Evolutionary conservation across 176 grass and related monocot genomes (phyloP).

Genomic region (Phoenix roebelenii): DNA sequence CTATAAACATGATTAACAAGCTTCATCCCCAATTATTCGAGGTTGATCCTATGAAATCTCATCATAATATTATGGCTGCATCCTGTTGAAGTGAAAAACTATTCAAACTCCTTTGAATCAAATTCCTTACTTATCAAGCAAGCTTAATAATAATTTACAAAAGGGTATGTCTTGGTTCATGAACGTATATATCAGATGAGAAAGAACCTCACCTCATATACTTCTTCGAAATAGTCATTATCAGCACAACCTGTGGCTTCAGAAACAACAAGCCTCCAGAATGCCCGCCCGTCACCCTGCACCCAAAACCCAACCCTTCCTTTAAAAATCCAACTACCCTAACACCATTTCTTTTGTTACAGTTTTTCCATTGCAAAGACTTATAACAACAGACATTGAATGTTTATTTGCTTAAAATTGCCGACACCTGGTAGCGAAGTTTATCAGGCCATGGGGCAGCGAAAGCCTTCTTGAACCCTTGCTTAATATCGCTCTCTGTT

Average conservation of each 20-base stretch:
- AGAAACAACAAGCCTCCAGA: conserved; percentile 72
- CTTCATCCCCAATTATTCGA: too few species aligned
- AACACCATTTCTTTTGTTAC: background rate
- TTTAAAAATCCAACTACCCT: background rate
- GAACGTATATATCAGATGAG: background rate
- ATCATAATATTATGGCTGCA: too few species aligned
- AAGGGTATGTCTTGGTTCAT: too few species aligned
- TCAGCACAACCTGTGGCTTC: conserved; percentile 58
- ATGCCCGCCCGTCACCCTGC: conserved; percentile 71
- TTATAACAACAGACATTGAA: too few species aligned
- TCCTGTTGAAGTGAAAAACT: too few species aligned
- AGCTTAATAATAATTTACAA: too few species aligned
- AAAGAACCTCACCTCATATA: conserved; percentile 46
- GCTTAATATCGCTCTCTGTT: conserved; percentile 39
- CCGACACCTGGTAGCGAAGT: conserved; percentile 60
- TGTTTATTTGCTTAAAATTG: too few species aligned
- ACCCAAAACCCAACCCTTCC: conserved; percentile 3
- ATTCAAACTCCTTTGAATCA: background rate
- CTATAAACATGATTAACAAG: too few species aligned
- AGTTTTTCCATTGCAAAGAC: too few species aligned
- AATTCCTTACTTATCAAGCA: background rate
- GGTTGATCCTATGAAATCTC: too few species aligned
- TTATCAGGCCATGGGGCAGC: conserved; percentile 75
- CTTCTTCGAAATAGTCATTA: conserved; percentile 75
- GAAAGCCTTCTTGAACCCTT: conserved; percentile 80